Percentiles rank a stretch among this genome's conserved stretches.
Evolutionary conservation across 805 yeast genomes (phyloP).

Genomic region (Saccharomycopsis microspora): DNA sequence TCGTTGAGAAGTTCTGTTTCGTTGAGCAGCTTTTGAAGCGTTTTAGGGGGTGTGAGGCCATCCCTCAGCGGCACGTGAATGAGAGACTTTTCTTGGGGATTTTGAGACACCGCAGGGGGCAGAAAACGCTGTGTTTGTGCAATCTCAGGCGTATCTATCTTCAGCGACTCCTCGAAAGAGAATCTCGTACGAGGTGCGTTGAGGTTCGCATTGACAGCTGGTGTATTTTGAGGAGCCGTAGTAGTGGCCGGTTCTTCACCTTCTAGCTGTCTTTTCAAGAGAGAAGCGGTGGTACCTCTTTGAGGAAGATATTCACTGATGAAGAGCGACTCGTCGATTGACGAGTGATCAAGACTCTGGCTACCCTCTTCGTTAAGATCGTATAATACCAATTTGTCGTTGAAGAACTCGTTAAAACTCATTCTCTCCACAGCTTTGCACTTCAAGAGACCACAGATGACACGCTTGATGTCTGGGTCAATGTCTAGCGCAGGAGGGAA

Average conservation of each 20-base stretch:
- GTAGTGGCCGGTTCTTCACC: neutral
- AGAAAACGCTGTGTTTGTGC: neutral
- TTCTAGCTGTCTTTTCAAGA: neutral
- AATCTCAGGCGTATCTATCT: too few relatives aligned
- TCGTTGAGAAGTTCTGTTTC: constrained; percentile 27
- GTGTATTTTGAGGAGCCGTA: neutral
- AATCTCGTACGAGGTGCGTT: neutral
- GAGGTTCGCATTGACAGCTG: neutral
- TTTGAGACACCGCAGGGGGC: neutral
- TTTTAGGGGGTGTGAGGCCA: neutral
- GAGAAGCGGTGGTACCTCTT: neutral
- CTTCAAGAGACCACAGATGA: constrained; percentile 67
- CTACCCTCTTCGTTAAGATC: constrained; percentile 32
- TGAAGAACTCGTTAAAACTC: constrained; percentile 81
- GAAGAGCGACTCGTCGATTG: constrained; percentile 69
- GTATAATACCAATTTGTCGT: constrained; percentile 49
- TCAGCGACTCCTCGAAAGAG: neutral
- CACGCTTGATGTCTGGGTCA: constrained; percentile 50
- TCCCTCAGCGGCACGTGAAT: too few relatives aligned
- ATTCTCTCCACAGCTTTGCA: constrained; percentile 82
- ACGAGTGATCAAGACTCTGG: constrained; percentile 52
- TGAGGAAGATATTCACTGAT: constrained; percentile 63
- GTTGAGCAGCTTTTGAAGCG: constrained; percentile 2
- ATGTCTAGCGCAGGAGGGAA: constrained; percentile 64
- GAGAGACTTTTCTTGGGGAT: neutral